Evolutionary conservation across 371 early-diverging fungal species (phyloP).

Genomic region (Mortierella sp.): DNA sequence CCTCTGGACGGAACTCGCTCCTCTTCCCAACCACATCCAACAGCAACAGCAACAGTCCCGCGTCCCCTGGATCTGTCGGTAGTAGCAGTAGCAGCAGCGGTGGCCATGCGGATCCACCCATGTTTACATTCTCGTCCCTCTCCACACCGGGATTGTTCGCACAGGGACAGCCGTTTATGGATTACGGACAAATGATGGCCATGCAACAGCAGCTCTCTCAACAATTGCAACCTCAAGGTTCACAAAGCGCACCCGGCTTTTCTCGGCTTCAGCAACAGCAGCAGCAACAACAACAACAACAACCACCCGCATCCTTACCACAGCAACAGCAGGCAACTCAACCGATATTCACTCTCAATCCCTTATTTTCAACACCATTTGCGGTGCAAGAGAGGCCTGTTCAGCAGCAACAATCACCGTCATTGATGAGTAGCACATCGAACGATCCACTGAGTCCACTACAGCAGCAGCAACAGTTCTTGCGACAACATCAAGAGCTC

Average conservation of each 20-base stretch:
- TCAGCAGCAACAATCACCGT: constrained; percentile 21
- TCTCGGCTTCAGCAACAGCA: constrained; percentile 14
- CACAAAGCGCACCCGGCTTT: neutral
- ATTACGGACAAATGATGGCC: constrained; percentile 15
- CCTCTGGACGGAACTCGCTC: constrained; percentile 28
- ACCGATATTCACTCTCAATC: constrained; percentile 23
- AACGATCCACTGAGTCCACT: constrained; percentile 20
- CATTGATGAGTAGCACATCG: constrained; percentile 2
- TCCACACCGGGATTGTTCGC: constrained; percentile 46
- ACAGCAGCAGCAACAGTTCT: constrained; percentile 31
- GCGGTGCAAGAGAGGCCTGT: constrained; percentile 27
- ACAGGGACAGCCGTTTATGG: constrained; percentile 35
- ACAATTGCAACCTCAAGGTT: constrained; percentile 8
- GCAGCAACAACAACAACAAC: constrained; percentile 18
- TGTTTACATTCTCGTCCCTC: constrained; percentile 43
- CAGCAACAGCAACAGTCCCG: neutral
- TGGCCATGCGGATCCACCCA: constrained; percentile 8
- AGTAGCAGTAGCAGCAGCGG: neutral
- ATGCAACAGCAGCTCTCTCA: constrained; percentile 18
- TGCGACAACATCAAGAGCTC: constrained; percentile 36
- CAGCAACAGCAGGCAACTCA: constrained; percentile 5
- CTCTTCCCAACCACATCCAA: constrained; percentile 8
- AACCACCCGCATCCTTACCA: neutral
- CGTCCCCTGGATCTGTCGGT: neutral
- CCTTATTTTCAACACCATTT: constrained; percentile 32